Conservation (phyloP, 768 basidiomycete species). For the Sutorius australiensis region DNA sequence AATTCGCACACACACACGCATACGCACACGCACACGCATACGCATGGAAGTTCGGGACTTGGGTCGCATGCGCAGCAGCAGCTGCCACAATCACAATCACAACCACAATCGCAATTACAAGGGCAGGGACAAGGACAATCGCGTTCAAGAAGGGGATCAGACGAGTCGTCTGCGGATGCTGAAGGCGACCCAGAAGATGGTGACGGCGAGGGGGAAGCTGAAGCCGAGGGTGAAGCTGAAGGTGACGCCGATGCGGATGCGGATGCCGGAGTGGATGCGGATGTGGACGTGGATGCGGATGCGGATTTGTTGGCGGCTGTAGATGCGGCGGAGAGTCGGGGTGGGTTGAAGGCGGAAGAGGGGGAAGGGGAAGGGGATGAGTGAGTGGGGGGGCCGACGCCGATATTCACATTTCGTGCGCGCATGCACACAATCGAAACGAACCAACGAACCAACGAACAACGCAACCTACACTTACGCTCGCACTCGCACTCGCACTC, state of each 20-base stretch:
- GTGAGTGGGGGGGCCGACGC: too few species aligned
- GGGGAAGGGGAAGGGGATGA: conserved; percentile 21
- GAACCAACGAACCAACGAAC: too few species aligned
- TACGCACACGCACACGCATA: too few species aligned
- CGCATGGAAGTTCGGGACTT: too few species aligned
- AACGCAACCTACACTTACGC: too few species aligned
- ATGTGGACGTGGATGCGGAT: conserved; percentile 36
- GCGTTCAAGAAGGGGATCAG: background rate
- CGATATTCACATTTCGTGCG: too few species aligned
- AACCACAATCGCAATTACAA: too few species aligned
- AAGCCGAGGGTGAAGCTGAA: conserved; percentile 30
- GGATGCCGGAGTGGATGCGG: conserved; percentile 36
- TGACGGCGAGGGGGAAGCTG: background rate
- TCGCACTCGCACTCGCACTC: too few species aligned
- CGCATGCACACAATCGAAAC: too few species aligned
- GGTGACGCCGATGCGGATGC: conserved; percentile 35
- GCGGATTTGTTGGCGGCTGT: conserved; percentile 50
- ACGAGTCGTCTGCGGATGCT: conserved; percentile 28
- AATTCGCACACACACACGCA: conserved; percentile 22
- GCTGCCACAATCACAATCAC: too few species aligned
- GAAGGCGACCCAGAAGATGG: conserved; percentile 22
- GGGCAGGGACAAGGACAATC: too few species aligned
- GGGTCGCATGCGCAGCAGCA: too few species aligned
- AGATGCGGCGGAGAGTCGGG: conserved; percentile 46
- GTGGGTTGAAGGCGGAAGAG: conserved; percentile 31